These are phyloP conservation scores for Eustoma russellianum DNA, from an alignment of 257 asterid species.

Conservation along the genomic window DNA sequence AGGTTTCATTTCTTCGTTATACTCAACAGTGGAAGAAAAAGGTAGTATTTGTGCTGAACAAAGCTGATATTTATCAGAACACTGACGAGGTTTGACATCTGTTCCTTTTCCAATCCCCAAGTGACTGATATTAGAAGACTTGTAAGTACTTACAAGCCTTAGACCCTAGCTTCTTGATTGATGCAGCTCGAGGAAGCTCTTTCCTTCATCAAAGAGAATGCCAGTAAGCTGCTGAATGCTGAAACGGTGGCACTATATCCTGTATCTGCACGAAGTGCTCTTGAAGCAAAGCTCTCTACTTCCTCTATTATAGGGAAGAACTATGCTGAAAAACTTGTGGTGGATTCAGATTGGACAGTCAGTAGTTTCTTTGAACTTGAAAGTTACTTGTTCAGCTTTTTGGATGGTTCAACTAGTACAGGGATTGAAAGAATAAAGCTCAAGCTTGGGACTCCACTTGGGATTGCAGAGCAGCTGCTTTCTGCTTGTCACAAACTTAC, in stretches of 20 bases:
- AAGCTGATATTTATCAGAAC: conserved; percentile 69
- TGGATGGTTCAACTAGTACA: conserved; percentile 72
- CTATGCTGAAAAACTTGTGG: conserved; percentile 19
- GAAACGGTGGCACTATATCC: conserved; percentile 63
- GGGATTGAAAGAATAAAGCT: conserved; percentile 88
- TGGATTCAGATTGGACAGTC: conserved; percentile 41
- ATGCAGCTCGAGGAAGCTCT: conserved; percentile 85
- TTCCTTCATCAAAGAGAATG: conserved; percentile 69
- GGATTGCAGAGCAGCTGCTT: conserved; percentile 68
- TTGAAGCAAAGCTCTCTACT: conserved; percentile 68
- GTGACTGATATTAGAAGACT: conserved; percentile 3
- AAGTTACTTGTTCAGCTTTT: conserved; percentile 65
- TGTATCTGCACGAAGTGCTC: conserved; percentile 85
- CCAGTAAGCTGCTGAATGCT: conserved; percentile 62
- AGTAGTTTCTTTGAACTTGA: conserved; percentile 65
- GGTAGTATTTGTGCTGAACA: conserved; percentile 80
- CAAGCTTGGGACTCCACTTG: conserved; percentile 84
- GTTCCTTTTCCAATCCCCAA: conserved; percentile 12
- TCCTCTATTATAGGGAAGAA: conserved; percentile 23
- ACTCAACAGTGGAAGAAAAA: conserved; percentile 94
- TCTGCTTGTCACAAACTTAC: conserved; percentile 67
- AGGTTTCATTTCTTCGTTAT: conserved; percentile 90
- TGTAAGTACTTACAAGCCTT: neutral
- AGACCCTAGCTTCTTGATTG: conserved; percentile 6
- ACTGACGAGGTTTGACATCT: conserved; percentile 55